A percentile compares a stretch with the other conserved stretches of the same genome.
phyloP scores from a whole-genome alignment of 2,329 filamentous ascomycete species.

The Fusarium paranaense region DNA sequence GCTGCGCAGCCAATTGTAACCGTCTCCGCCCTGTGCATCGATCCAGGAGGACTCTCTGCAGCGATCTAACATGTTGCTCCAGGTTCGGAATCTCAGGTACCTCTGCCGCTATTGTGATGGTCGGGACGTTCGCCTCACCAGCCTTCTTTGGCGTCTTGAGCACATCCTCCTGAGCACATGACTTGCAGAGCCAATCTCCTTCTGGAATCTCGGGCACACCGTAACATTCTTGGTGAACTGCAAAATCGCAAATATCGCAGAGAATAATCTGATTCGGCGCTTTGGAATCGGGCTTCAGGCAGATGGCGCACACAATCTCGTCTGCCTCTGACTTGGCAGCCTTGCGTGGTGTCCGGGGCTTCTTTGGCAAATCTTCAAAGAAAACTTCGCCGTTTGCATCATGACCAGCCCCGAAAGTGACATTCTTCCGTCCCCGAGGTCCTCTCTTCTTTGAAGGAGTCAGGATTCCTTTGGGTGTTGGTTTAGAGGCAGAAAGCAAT shows the following conservation, averaged over 20 bases:
- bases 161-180: constrained; percentile 63
- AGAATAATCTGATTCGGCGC: constrained; percentile 72
- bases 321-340: constrained; percentile 54
- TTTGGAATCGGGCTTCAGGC: constrained; percentile 67
- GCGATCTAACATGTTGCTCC: constrained; percentile 63
- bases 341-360: constrained; percentile 46
- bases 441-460: constrained; percentile 63
- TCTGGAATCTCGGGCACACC: constrained; percentile 67
- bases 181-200: constrained; percentile 73
- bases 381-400: constrained; percentile 58
- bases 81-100: constrained; percentile 67
- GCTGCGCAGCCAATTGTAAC: constrained; percentile 67
- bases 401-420: constrained; percentile 59
- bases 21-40: constrained; percentile 67
- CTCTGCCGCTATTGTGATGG: constrained; percentile 43
- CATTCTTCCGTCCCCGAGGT: constrained; percentile 61
- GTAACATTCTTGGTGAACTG: constrained; percentile 72
- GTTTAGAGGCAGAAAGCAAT: constrained; percentile 29
- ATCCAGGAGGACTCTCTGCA: constrained; percentile 69
- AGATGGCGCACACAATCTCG: constrained; percentile 69
- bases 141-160: constrained; percentile 47
- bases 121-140: constrained; percentile 22
- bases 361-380: constrained; percentile 64
- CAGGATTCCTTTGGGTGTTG: constrained; percentile 65
- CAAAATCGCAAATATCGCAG: constrained; percentile 73